Evolutionary conservation across 2,329 filamentous ascomycete species (phyloP).

Genomic region (Ilyonectria destructans): DNA sequence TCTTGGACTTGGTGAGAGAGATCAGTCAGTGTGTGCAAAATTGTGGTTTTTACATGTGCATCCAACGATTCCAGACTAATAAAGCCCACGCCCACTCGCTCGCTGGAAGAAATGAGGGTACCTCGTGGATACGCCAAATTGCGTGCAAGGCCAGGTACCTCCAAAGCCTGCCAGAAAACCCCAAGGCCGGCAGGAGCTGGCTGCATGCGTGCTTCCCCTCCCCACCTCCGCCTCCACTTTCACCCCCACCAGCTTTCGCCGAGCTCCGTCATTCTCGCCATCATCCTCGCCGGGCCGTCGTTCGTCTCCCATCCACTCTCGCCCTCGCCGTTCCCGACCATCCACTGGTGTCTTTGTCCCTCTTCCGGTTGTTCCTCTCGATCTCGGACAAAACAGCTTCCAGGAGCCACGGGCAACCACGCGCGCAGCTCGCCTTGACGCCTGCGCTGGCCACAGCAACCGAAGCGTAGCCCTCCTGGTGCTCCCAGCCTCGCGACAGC

Average conservation of each 20-base stretch:
- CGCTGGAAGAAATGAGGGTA: neutral
- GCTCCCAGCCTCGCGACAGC: conserved; percentile 46
- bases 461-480: conserved; percentile 23
- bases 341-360: neutral
- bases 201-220: conserved; percentile 25
- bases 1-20: conserved; percentile 7
- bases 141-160: conserved; percentile 16
- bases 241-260: conserved; percentile 37
- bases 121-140: conserved; percentile 17
- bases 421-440: conserved; percentile 7
- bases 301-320: conserved; percentile 1
- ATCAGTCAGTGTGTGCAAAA: conserved; percentile 17
- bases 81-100: conserved; percentile 29
- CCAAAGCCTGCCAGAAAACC: neutral
- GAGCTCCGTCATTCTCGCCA: conserved; percentile 32
- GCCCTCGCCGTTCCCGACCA: neutral
- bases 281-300: conserved; percentile 16
- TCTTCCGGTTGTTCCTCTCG: neutral
- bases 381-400: neutral
- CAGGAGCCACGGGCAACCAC: neutral
- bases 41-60: conserved; percentile 23
- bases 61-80: conserved; percentile 20
- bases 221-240: conserved; percentile 34
- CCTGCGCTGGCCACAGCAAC: conserved; percentile 28
- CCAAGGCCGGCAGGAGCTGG: conserved; percentile 12